A percentile compares a stretch with the other conserved stretches of the same genome.
Conservation (phyloP, 331 rosid genomes). For the Arachis monticola region DNA sequence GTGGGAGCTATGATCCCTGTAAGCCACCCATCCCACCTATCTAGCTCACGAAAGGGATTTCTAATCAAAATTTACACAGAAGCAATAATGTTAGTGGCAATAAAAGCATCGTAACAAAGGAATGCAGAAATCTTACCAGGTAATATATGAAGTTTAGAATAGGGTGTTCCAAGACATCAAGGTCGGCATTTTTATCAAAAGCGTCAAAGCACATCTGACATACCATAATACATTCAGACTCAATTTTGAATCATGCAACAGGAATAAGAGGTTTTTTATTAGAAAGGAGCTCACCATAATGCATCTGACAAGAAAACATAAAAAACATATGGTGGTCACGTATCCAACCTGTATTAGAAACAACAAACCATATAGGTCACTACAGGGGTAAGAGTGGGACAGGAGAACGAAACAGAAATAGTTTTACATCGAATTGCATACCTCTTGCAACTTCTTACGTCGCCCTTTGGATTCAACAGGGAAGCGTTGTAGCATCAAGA, state of each 20-base stretch:
- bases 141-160: slow-evolving; percentile 78
- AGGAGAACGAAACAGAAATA: not conserved
- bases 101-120: not conserved
- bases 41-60: slow-evolving; percentile 11
- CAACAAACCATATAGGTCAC: slow-evolving; percentile 11
- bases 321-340: slow-evolving; percentile 84
- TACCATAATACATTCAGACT: slow-evolving; percentile 36
- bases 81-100: slow-evolving; percentile 4
- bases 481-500: slow-evolving; percentile 90
- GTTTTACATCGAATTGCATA: slow-evolving; percentile 35
- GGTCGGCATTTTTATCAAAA: slow-evolving; percentile 69
- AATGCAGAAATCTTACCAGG: slow-evolving; percentile 52
- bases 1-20: slow-evolving; percentile 3
- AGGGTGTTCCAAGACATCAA: slow-evolving; percentile 83
- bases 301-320: slow-evolving; percentile 84
- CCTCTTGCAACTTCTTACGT: slow-evolving; percentile 94
- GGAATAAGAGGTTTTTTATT: slow-evolving; percentile 37
- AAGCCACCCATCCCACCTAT: not conserved
- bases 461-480: slow-evolving; percentile 95
- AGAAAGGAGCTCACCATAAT: slow-evolving; percentile 74
- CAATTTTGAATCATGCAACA: slow-evolving; percentile 23
- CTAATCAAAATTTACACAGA: not conserved
- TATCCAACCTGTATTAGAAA: slow-evolving; percentile 77
- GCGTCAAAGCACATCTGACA: slow-evolving; percentile 83
- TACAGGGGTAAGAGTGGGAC: not conserved